Evolutionary conservation across 352 stramenopile genomes (phyloP).

Genomic region (Paralagenidium karlingii): DNA sequence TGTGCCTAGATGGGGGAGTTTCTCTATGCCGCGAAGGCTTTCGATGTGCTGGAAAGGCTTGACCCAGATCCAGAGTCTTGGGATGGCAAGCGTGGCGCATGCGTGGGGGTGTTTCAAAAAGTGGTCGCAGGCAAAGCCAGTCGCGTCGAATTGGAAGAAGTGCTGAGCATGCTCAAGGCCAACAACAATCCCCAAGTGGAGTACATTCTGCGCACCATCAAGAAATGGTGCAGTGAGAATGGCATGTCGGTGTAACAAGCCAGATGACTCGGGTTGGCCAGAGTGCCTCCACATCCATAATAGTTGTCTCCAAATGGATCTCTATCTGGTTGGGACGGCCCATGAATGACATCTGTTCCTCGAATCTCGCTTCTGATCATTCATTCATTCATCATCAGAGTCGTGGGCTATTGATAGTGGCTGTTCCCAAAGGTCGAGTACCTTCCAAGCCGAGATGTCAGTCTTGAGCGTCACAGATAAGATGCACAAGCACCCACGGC

Average conservation of each 20-base stretch:
- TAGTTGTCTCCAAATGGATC: too few relatives aligned
- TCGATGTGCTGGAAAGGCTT: slow-evolving; percentile 89
- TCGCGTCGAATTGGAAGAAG: slow-evolving; percentile 84
- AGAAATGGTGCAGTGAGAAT: slow-evolving; percentile 91
- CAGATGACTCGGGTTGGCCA: too few relatives aligned
- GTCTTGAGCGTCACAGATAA: too few relatives aligned
- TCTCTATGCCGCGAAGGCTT: slow-evolving; percentile 90
- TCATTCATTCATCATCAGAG: too few relatives aligned
- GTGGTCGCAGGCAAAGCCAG: slow-evolving; percentile 86
- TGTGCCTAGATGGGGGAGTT: slow-evolving; percentile 96
- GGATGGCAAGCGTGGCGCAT: slow-evolving; percentile 93
- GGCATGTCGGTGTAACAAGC: slow-evolving; percentile 61
- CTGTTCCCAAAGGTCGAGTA: too few relatives aligned
- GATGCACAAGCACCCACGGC: too few relatives aligned
- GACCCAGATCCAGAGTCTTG: slow-evolving; percentile 94
- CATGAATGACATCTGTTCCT: too few relatives aligned
- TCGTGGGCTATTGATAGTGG: too few relatives aligned
- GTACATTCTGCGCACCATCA: slow-evolving; percentile 94
- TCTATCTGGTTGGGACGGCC: too few relatives aligned
- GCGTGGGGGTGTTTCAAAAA: slow-evolving; percentile 91
- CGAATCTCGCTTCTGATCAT: too few relatives aligned
- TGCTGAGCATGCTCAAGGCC: slow-evolving; percentile 86
- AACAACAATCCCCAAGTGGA: slow-evolving; percentile 93
- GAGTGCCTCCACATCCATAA: too few relatives aligned
- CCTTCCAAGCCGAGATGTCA: too few relatives aligned